Conservation (phyloP, 2,329 filamentous ascomycete species). For the Neospermospora avenae region DNA sequence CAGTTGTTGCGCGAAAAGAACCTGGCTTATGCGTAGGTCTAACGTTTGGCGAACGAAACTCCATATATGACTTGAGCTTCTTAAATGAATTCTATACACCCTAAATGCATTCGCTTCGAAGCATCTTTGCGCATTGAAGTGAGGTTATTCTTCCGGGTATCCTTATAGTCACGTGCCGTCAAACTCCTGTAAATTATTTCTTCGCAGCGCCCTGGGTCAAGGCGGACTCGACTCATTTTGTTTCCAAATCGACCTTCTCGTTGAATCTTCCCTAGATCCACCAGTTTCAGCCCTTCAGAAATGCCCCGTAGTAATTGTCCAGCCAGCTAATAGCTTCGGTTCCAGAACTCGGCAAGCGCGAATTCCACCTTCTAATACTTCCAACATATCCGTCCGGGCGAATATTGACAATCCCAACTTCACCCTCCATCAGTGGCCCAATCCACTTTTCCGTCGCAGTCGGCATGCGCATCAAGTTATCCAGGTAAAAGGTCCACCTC, state of each 20-base stretch:
- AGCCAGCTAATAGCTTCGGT: constrained; percentile 43
- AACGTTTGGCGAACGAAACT: no score
- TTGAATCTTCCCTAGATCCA: background rate
- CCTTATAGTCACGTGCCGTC: no score
- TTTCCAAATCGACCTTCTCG: background rate
- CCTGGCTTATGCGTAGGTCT: no score
- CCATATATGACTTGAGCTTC: no score
- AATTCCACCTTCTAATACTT: constrained; percentile 47
- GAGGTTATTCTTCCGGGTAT: no score
- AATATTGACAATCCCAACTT: constrained; percentile 64
- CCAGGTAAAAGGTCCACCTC: constrained; percentile 70
- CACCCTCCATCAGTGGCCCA: constrained; percentile 46
- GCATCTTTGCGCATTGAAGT: no score
- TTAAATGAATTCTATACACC: no score
- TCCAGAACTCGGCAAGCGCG: constrained; percentile 23
- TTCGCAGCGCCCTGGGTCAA: background rate
- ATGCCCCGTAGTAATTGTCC: constrained; percentile 48
- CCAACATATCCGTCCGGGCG: constrained; percentile 74
- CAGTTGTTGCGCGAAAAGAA: no score
- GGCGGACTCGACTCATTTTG: no score
- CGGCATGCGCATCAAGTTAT: constrained; percentile 56
- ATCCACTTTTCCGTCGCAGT: constrained; percentile 70
- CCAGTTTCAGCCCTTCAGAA: constrained; percentile 35
- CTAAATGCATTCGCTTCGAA: no score
- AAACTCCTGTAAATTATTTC: no score